These are phyloP conservation scores for Eucalyptus caleyi DNA, from an alignment of 345 rosid species.

Conservation along the genomic window DNA sequence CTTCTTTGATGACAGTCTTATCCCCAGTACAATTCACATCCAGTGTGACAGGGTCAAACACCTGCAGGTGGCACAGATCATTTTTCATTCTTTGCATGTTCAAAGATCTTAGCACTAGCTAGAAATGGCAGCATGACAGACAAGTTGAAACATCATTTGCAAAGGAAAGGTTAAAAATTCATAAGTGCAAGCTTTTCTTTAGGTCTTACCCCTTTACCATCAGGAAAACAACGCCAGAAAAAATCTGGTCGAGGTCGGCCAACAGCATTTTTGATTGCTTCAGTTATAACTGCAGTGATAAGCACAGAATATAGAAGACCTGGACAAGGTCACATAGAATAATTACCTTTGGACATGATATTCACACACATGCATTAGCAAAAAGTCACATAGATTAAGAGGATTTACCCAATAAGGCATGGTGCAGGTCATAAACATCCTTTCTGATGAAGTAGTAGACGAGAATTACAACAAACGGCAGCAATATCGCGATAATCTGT, in stretches of 20 bases:
- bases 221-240: slow-evolving; percentile 96
- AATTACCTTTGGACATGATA: not conserved
- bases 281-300: slow-evolving; percentile 77
- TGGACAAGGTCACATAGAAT: slow-evolving; percentile 7
- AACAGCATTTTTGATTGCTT: slow-evolving; percentile 86
- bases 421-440: slow-evolving; percentile 85
- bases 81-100: not conserved
- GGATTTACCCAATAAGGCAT: slow-evolving; percentile 65
- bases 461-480: slow-evolving; percentile 46
- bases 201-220: slow-evolving; percentile 67
- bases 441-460: slow-evolving; percentile 61
- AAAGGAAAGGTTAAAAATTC: not conserved
- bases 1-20: slow-evolving; percentile 67
- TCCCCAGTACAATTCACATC: slow-evolving; percentile 66
- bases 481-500: slow-evolving; percentile 67
- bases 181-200: not conserved
- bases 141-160: not conserved
- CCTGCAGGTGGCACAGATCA: slow-evolving; percentile 16
- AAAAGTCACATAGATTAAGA: not conserved
- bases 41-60: slow-evolving; percentile 43
- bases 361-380: not conserved
- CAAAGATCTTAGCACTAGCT: not conserved
- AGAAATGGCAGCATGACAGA: not conserved
- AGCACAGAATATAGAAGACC: slow-evolving; percentile 79
- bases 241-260: slow-evolving; percentile 97